These are phyloP conservation scores for Penicillium odoratum DNA, from an alignment of 495 filamentous ascomycete genomes.

Conservation along the genomic window DNA sequence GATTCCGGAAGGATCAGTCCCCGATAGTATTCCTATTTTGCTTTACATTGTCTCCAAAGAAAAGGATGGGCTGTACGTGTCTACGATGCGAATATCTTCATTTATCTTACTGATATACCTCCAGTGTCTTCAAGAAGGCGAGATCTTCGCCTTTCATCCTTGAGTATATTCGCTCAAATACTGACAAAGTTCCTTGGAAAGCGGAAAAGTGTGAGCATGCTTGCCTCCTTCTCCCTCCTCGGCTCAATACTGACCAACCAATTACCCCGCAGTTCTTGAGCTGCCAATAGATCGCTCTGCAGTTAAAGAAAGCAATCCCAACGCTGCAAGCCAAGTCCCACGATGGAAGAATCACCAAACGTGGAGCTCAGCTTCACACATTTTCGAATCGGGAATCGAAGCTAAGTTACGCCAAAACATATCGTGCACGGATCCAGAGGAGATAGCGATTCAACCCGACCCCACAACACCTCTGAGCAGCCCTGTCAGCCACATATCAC, in stretches of 20 bases:
- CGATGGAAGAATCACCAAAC: neutral
- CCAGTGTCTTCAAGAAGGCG: neutral
- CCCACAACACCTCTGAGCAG: neutral
- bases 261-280: neutral
- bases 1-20: neutral
- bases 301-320: neutral
- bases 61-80: neutral
- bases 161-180: neutral
- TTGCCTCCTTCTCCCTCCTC: neutral
- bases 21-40: neutral
- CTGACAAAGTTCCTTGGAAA: neutral
- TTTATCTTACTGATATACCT: neutral
- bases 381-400: neutral
- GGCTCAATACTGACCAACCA: neutral
- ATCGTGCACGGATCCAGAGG: neutral
- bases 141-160: neutral
- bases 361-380: too few species aligned
- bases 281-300: neutral
- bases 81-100: neutral
- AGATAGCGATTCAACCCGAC: neutral
- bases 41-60: neutral
- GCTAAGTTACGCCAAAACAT: neutral
- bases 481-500: neutral
- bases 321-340: neutral
- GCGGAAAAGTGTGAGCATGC: neutral